Conservation (phyloP, 2,329 filamentous ascomycete genomes). For the Aspergillus versicolor region DNA sequence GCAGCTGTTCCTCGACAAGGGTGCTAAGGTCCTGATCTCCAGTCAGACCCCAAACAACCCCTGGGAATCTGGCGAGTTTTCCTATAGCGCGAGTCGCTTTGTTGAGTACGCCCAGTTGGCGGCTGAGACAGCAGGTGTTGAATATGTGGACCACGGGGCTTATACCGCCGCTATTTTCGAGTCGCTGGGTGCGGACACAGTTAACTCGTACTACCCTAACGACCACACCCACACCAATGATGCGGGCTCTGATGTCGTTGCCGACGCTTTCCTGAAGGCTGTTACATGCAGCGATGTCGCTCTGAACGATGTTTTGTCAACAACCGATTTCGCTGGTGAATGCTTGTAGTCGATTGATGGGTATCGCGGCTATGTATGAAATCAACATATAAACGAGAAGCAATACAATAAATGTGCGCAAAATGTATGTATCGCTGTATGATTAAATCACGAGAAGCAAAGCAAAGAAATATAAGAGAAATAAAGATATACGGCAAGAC, state of each 20-base stretch:
- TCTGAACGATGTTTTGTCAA: slow-evolving; percentile 39
- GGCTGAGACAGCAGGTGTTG: slow-evolving; percentile 46
- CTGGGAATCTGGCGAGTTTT: slow-evolving; percentile 58
- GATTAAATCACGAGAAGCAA: not conserved
- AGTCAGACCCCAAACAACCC: slow-evolving; percentile 63
- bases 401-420: not conserved
- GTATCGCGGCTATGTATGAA: not conserved
- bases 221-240: slow-evolving; percentile 65
- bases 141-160: slow-evolving; percentile 61
- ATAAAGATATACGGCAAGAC: too few species aligned
- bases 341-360: slow-evolving; percentile 23
- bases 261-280: slow-evolving; percentile 60
- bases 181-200: slow-evolving; percentile 49
- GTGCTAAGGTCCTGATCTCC: slow-evolving; percentile 60
- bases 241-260: slow-evolving; percentile 55
- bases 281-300: slow-evolving; percentile 51
- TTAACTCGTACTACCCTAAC: slow-evolving; percentile 56
- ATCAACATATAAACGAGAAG: not conserved
- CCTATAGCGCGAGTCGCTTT: slow-evolving; percentile 53
- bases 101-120: slow-evolving; percentile 55
- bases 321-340: slow-evolving; percentile 26
- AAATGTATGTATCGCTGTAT: not conserved
- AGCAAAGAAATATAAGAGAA: not conserved
- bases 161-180: slow-evolving; percentile 57
- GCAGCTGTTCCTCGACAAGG: slow-evolving; percentile 54